These are phyloP conservation scores for Paracorniculantispora psalliotae DNA, from an alignment of 2,329 filamentous ascomycete genomes.

Conservation along the genomic window DNA sequence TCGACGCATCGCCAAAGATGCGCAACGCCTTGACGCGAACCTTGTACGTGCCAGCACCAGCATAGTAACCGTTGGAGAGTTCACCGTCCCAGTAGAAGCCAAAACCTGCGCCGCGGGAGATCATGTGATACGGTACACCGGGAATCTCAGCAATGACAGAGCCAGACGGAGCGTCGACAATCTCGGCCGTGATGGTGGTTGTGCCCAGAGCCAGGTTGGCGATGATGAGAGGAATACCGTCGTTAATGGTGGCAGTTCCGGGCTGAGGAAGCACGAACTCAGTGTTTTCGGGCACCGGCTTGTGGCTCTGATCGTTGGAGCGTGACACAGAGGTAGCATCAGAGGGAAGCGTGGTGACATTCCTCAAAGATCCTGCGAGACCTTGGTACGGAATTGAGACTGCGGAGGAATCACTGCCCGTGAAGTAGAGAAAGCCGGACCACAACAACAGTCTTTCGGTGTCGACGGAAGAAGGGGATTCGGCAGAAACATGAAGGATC, in stretches of 20 bases:
- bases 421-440: constrained; percentile 38
- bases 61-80: constrained; percentile 36
- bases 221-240: constrained; percentile 26
- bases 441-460: constrained; percentile 33
- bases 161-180: constrained; percentile 27
- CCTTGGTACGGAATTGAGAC: constrained; percentile 32
- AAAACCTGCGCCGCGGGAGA: constrained; percentile 14
- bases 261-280: constrained; percentile 30
- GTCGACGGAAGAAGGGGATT: constrained; percentile 37
- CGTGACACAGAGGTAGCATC: constrained; percentile 28
- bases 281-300: constrained; percentile 21
- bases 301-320: constrained; percentile 20
- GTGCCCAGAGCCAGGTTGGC: constrained; percentile 35
- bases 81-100: constrained; percentile 35
- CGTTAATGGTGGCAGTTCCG: constrained; percentile 25
- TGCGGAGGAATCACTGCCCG: constrained; percentile 28
- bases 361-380: constrained; percentile 25
- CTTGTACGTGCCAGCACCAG: constrained; percentile 38
- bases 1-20: constrained; percentile 36
- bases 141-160: constrained; percentile 29
- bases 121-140: constrained; percentile 29
- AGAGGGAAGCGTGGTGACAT: constrained; percentile 30
- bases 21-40: constrained; percentile 38
- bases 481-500: constrained; percentile 41
- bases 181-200: constrained; percentile 32